Percentiles rank a stretch among this genome's conserved stretches.
Conservation (phyloP, 176 grass and related monocot species). For the Eragrostis nindensis region DNA sequence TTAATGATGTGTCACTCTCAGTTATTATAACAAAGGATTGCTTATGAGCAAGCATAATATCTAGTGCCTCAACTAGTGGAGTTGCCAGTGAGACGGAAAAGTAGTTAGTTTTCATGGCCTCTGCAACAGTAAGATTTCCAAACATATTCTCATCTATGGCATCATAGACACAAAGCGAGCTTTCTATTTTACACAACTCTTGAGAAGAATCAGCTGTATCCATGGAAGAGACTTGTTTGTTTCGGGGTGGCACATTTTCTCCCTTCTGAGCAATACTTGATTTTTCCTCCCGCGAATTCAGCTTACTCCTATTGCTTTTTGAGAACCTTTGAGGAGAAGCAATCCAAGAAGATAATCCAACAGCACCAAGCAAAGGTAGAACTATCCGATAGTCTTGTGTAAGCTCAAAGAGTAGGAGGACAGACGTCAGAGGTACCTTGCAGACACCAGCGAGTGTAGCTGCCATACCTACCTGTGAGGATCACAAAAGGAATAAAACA, state of each 20-base stretch:
- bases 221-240: conserved; percentile 32
- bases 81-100: conserved; percentile 59
- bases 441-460: conserved; percentile 93
- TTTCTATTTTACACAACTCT: conserved; percentile 82
- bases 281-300: conserved; percentile 33
- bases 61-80: conserved; percentile 58
- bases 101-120: conserved; percentile 80
- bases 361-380: conserved; percentile 91
- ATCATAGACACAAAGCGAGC: conserved; percentile 76
- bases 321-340: conserved; percentile 69
- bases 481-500: conserved; percentile 37
- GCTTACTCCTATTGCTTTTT: conserved; percentile 44
- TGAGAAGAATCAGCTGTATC: conserved; percentile 38
- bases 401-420: conserved; percentile 94
- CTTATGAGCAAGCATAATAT: conserved; percentile 74
- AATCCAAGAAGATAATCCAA: conserved; percentile 97
- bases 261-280: conserved; percentile 29
- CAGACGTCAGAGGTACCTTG: conserved; percentile 90
- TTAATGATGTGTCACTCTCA: conserved; percentile 38
- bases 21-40: conserved; percentile 70
- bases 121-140: conserved; percentile 62
- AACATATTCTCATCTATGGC: conserved; percentile 36
- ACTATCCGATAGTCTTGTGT: conserved; percentile 96
- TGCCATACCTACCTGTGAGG: conserved; percentile 88
- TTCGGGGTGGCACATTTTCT: conserved; percentile 8